Evolutionary conservation across 257 asterid genomes (phyloP), one percentile per base, ranked within the genome.

Genomic region (Solanum etuberosum): DNA sequence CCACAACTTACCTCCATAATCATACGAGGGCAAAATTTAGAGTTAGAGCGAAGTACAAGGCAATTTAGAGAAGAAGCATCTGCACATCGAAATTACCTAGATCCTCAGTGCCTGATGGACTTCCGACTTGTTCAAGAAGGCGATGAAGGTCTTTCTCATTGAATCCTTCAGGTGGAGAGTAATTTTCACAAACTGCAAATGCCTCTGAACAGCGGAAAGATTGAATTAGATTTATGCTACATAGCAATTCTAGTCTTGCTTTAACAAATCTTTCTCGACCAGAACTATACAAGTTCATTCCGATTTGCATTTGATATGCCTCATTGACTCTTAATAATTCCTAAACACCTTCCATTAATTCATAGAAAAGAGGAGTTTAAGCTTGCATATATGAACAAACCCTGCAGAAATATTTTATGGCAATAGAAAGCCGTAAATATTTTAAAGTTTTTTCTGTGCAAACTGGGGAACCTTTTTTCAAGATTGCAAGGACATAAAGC

Each of bases 151-250:
- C 98, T 90, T 96, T 95, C 89, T 95, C 98, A 25, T 92, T 95
- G 87, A 96, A 97, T 87, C 98, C 99, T 86, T 93, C 98, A 3
- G 98, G 99, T 51, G 99, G 99, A 1, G 98, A 93, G 93, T 97
- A 96, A 82, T 96, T 94, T 90, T 97, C 99, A 81, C 99, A 96
- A 72, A 97, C 98, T 27, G 94, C 96, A 90, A 97, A 97, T 87
- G 99, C 99, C 96, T 97, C 99, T 97, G 96, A 54, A 86, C 81
- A 48, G 27, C 29, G 20, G 18, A 16, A 81, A 18, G 11, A 23
- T 81, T 27, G 68, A 15, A 29, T 29, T 81, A 46, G 29, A 46
- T 46, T 80, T 46, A 46, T 16, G 42, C 29, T 35, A 48, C 27
- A 43, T 80, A 46, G 6, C 67, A 29, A 80, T 18, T 80, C 18